Evolutionary conservation across 2,329 filamentous ascomycete species (phyloP).

Genomic region (Talaromyces verruculosus): DNA sequence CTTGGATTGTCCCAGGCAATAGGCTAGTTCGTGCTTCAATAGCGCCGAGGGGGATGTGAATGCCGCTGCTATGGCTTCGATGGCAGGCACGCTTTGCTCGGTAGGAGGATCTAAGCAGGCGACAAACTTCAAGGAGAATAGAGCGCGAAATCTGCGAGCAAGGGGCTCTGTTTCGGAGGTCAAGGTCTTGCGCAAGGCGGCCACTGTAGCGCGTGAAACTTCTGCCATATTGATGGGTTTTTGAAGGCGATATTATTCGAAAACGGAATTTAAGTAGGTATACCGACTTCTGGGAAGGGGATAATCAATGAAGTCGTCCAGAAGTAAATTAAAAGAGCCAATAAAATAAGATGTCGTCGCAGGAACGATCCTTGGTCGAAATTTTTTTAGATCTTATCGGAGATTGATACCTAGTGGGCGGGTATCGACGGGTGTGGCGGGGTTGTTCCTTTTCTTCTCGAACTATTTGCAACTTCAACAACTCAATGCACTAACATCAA

Average conservation of each 20-base stretch:
- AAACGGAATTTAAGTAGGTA: not conserved
- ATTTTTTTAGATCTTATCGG: constrained; percentile 15
- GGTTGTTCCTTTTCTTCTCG: not conserved
- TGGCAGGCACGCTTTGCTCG: constrained; percentile 60
- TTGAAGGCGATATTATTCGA: not conserved
- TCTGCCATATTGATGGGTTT: constrained; percentile 20
- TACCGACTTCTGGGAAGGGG: not conserved
- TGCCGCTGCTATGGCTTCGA: constrained; percentile 80
- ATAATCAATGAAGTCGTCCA: not conserved
- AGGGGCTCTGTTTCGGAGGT: constrained; percentile 78
- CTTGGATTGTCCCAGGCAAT: constrained; percentile 89
- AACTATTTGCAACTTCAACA: not conserved
- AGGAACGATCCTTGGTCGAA: not conserved
- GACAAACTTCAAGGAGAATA: constrained; percentile 96
- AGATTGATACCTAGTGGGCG: constrained; percentile 8
- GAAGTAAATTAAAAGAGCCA: not conserved
- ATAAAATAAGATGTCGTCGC: not conserved
- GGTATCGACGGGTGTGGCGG: constrained; percentile 17
- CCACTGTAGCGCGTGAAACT: constrained; percentile 40
- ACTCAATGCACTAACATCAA: not conserved
- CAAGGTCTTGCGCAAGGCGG: constrained; percentile 65
- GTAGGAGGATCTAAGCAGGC: constrained; percentile 65
- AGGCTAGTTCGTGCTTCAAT: constrained; percentile 94
- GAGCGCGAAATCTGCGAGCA: constrained; percentile 85
- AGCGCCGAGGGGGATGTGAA: constrained; percentile 83